Base-by-base conservation (phyloP, 257 asterid genomes). In the Eustoma russellianum region DNA sequence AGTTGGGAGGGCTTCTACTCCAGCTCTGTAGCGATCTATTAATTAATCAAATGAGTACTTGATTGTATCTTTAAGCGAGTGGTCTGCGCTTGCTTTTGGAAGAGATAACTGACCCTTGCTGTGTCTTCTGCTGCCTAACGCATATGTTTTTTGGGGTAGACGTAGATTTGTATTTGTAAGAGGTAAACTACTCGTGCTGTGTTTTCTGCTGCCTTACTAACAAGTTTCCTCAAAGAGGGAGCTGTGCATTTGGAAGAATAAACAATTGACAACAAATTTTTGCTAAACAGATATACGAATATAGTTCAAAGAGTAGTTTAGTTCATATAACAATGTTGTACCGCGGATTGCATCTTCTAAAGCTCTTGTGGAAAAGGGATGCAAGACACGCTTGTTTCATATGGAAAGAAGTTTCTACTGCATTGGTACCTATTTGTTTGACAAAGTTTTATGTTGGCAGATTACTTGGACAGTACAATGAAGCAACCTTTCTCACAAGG, bases 381-480 rank as follows among this genome's bases (percentile, higher is more conserved):
- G 17, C 19, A 48, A 5, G 35, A n/a, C 47, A 16, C 38, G 9
- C 34, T 15, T 12, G 33, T 34, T 16, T 0, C 12, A 14, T n/a
- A 6, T 13, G 15, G 17, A 5, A 15, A 11, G 41, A 24, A 10
- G 5, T 30, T 16, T 12, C 38, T 16, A 34, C 41, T 13, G 46
- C 33, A n/a, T 51, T 51, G 46, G 13, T 60, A 38, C 57, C 15
- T 7, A 34, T 46, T 28, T 17, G 53, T 43, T 13, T 52, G 17
- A 52, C 35, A 13, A 15, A 45, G 18, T 2, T 44, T 43, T 61
- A 2, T 15, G 44, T 19, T 61, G 17, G 9, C 60, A 52, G 66
- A 46, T 44, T 48, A 6, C 14, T 45, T 24, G 53, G 33, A 13
- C 30, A 33, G 2, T n/a, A 7, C 19, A 38, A 30, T 5, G 16